phyloP scores from a whole-genome alignment of 306 rosid species.

The Fagus sylvatica region DNA sequence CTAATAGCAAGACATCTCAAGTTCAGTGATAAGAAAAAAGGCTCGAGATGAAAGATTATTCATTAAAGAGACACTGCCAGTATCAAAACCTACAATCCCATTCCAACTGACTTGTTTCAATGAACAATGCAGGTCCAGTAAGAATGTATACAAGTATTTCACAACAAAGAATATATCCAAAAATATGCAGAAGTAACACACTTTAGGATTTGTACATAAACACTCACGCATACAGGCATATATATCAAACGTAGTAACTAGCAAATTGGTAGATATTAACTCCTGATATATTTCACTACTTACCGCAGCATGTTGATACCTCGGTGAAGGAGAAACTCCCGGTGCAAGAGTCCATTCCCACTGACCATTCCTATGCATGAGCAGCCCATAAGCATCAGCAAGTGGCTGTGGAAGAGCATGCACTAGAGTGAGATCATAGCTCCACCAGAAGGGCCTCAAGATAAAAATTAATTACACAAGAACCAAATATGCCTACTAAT shows the following conservation, averaged over 20 bases:
- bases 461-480: background rate
- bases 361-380: conserved; percentile 96
- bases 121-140: background rate
- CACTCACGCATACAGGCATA: background rate
- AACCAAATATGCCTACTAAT: background rate
- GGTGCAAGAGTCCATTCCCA: conserved; percentile 99
- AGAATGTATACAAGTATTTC: background rate
- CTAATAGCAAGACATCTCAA: conserved; percentile 44
- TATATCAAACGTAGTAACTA: conserved; percentile 7
- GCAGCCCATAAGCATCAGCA: conserved; percentile 95
- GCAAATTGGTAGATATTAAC: background rate
- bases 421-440: conserved; percentile 10
- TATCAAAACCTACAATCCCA: background rate
- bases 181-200: background rate
- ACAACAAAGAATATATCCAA: background rate
- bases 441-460: conserved; percentile 10
- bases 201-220: background rate
- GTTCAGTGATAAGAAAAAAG: conserved; percentile 15
- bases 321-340: conserved; percentile 96
- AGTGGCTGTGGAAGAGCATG: conserved; percentile 61
- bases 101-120: background rate
- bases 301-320: conserved; percentile 99
- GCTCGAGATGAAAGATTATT: conserved; percentile 18
- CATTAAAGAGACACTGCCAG: conserved; percentile 2
- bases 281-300: conserved; percentile 38